phyloP scores from a whole-genome alignment of 371 early-diverging fungal species.

The Lichtheimia corymbifera region DNA sequence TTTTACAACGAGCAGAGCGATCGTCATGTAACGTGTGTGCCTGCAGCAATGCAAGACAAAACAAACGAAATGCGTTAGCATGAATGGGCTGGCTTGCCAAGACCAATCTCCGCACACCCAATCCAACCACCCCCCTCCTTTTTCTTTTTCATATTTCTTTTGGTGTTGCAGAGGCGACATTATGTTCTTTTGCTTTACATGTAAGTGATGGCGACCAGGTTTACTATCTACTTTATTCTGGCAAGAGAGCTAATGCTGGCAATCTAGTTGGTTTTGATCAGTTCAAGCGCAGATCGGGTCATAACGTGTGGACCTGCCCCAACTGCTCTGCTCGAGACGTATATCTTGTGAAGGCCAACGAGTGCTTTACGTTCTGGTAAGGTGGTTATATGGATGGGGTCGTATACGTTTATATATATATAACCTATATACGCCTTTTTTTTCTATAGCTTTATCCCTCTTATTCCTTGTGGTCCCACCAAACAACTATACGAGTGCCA shows the following conservation, averaged over 20 bases:
- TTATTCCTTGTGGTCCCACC: constrained; percentile 45
- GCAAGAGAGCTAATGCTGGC: too few species aligned
- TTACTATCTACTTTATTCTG: neutral
- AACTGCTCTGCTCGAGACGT: constrained; percentile 48
- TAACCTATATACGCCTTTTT: neutral
- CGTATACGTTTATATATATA: neutral
- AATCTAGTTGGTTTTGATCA: constrained; percentile 46
- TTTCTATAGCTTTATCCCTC: constrained; percentile 37
- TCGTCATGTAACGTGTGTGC: too few species aligned
- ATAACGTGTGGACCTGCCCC: constrained; percentile 44
- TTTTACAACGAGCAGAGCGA: too few species aligned
- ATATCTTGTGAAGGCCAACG: constrained; percentile 35
- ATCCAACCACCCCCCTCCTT: neutral
- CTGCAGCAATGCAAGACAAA: too few species aligned
- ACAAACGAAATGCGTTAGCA: too few species aligned
- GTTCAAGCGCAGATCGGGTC: constrained; percentile 36
- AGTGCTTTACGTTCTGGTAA: constrained; percentile 51
- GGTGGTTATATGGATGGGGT: neutral
- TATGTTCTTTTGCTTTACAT: constrained; percentile 45
- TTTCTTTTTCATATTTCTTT: constrained; percentile 7
- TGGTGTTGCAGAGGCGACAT: neutral
- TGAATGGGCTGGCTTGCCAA: too few species aligned
- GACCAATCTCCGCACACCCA: neutral
- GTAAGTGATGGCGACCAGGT: constrained; percentile 17
- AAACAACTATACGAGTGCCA: constrained; percentile 42